Percentiles rank a stretch among this genome's conserved stretches.
Conservation (phyloP, 106 monocot species). For the Narthecium ossifragum region DNA sequence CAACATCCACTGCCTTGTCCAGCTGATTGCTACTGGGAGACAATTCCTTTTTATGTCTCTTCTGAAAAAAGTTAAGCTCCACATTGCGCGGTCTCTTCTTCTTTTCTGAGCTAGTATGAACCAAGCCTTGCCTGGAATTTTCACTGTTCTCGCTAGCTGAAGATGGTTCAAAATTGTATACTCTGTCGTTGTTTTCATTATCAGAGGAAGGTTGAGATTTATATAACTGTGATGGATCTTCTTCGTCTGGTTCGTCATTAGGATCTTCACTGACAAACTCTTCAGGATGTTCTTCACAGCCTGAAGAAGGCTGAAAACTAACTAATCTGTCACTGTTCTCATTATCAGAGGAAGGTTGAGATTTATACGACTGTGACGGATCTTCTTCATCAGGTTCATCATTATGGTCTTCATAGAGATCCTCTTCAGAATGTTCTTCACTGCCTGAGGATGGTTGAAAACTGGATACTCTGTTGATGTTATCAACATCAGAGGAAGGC, state of each 20-base stretch:
- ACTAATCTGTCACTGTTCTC: too few relatives aligned
- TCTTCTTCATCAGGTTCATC: background rate
- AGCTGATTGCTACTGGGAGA: background rate
- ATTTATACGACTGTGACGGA: too few relatives aligned
- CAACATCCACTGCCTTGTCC: background rate
- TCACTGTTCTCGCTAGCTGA: background rate
- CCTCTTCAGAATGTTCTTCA: conserved; percentile 3
- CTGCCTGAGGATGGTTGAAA: too few relatives aligned
- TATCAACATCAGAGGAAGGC: too few relatives aligned
- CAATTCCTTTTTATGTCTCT: conserved; percentile 8
- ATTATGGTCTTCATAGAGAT: background rate
- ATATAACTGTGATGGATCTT: background rate
- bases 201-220: background rate
- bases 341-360: too few relatives aligned
- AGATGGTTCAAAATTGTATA: background rate
- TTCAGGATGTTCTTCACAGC: background rate
- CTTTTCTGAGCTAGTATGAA: background rate
- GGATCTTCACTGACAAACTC: background rate
- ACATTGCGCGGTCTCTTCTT: conserved; percentile 1
- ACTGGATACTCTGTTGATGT: too few relatives aligned
- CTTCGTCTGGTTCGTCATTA: background rate
- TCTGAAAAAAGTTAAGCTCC: background rate
- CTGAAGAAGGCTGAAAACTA: too few relatives aligned
- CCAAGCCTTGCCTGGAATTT: background rate
- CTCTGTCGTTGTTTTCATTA: background rate